Percentiles rank a stretch among this genome's conserved stretches.
Evolutionary conservation across 257 asterid genomes (phyloP).

Genomic region (Solanum piurae): DNA sequence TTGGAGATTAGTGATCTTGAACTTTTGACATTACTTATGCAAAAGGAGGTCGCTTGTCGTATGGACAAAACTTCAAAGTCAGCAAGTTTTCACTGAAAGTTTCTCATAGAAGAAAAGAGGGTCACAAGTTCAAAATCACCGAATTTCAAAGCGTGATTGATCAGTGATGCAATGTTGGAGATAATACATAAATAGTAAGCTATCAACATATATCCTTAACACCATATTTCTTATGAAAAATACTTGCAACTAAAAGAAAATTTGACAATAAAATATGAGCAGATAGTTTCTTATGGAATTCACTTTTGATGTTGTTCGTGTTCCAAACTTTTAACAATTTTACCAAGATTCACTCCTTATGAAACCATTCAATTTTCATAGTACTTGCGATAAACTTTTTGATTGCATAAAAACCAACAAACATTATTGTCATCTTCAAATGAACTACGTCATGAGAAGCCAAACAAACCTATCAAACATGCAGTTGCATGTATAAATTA

Average conservation of each 20-base stretch:
- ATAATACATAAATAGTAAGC: neutral
- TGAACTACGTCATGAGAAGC: neutral
- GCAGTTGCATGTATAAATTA: neutral
- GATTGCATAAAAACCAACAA: neutral
- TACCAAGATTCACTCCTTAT: neutral
- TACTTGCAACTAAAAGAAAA: too few relatives aligned
- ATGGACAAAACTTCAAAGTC: neutral
- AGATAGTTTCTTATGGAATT: too few relatives aligned
- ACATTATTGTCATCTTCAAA: neutral
- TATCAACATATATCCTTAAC: neutral
- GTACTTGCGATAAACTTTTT: neutral
- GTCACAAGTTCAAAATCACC: neutral
- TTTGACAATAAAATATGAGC: too few relatives aligned
- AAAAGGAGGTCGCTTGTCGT: neutral
- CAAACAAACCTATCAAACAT: neutral
- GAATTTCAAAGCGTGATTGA: neutral
- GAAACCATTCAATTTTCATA: neutral
- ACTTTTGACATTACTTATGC: neutral
- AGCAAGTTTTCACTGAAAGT: neutral
- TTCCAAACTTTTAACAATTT: rapidly evolving
- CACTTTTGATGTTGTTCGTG: too few relatives aligned
- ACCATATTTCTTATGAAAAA: neutral
- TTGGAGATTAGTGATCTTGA: neutral
- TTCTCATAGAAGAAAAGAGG: neutral
- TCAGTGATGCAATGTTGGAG: neutral